phyloP scores from a whole-genome alignment of 768 basidiomycete genomes.

The Hysterangium stoloniferum region DNA sequence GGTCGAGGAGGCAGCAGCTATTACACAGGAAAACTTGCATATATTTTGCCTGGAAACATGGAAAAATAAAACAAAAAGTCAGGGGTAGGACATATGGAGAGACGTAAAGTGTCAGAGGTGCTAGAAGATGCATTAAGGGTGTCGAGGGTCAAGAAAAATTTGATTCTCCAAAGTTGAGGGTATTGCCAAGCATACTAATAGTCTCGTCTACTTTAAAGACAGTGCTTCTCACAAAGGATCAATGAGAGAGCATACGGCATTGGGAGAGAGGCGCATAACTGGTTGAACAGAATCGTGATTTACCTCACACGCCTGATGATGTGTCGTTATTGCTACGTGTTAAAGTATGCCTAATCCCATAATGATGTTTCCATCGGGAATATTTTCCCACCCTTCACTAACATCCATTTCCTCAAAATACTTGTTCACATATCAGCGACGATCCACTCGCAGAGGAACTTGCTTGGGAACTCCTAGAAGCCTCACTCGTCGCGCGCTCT shows the following conservation, averaged over 20 bases:
- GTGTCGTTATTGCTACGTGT: background rate
- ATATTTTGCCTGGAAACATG: background rate
- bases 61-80: background rate
- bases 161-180: too few species aligned
- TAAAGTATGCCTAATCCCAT: conserved; percentile 1
- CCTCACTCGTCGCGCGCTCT: background rate
- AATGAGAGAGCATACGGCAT: background rate
- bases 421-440: background rate
- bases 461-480: background rate
- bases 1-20: background rate
- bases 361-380: background rate
- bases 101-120: background rate
- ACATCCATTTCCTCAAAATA: background rate
- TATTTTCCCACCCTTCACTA: background rate
- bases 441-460: background rate
- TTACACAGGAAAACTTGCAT: background rate
- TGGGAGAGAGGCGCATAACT: background rate
- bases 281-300: background rate
- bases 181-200: too few species aligned
- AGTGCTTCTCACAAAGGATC: background rate
- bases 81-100: background rate
- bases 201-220: background rate
- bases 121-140: conserved; percentile 4
- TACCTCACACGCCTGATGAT: background rate
- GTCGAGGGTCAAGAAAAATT: too few species aligned